Conservation (phyloP, 192 early-diverging fungal genomes). For the Dissophora ornata region DNA sequence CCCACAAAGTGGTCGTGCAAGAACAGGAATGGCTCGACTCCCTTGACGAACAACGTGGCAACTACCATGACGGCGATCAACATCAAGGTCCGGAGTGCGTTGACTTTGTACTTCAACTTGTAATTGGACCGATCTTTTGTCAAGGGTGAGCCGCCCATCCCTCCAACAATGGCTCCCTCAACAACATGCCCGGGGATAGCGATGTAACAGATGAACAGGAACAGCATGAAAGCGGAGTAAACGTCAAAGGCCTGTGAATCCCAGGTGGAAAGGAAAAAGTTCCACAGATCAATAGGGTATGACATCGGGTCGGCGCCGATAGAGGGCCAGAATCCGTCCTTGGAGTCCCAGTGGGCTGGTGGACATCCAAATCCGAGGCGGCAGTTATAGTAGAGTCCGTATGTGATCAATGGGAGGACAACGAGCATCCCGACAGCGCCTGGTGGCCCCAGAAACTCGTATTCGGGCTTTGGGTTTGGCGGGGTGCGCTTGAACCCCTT, state of each 20-base stretch:
- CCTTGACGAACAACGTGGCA: constrained; percentile 59
- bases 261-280: constrained; percentile 52
- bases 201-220: constrained; percentile 74
- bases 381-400: constrained; percentile 59
- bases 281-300: constrained; percentile 23
- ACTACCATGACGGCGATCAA: constrained; percentile 60
- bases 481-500: constrained; percentile 22
- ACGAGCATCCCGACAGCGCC: constrained; percentile 69
- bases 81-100: constrained; percentile 74
- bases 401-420: constrained; percentile 55
- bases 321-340: constrained; percentile 67
- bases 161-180: constrained; percentile 65
- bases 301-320: constrained; percentile 14
- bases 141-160: constrained; percentile 37
- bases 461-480: constrained; percentile 77
- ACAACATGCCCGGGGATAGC: constrained; percentile 74
- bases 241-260: constrained; percentile 62
- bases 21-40: constrained; percentile 77
- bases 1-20: constrained; percentile 83
- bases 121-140: constrained; percentile 76
- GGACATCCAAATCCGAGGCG: constrained; percentile 48
- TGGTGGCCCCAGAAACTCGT: constrained; percentile 84
- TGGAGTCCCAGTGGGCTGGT: constrained; percentile 48
- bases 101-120: constrained; percentile 85
- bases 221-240: constrained; percentile 76